phyloP scores from a whole-genome alignment of 2,329 filamentous ascomycete genomes.

The Fusarium circinatum region DNA sequence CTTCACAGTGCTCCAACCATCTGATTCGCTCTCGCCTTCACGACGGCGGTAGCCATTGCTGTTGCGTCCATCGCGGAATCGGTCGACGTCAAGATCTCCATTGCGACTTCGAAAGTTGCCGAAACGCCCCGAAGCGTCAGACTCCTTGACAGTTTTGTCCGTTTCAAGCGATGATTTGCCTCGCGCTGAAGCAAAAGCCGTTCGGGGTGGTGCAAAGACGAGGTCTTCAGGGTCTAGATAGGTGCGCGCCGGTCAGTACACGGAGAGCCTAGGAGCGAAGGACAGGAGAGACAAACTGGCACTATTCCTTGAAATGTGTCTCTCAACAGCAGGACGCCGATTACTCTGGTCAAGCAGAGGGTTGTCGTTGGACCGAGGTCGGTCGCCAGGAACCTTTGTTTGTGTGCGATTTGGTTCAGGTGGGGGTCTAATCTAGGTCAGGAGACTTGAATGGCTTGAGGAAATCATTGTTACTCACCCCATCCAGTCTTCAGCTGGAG shows the following conservation, averaged over 20 bases:
- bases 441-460: conserved; percentile 31
- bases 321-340: conserved; percentile 62
- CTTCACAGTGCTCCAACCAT: conserved; percentile 80
- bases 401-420: conserved; percentile 59
- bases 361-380: conserved; percentile 57
- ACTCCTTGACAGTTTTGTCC: conserved; percentile 64
- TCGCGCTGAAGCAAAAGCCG: conserved; percentile 82
- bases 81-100: conserved; percentile 62
- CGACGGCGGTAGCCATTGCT: conserved; percentile 62
- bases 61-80: conserved; percentile 62
- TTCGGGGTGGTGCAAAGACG: conserved; percentile 85
- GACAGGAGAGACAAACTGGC: conserved; percentile 59
- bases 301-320: conserved; percentile 65
- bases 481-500: conserved; percentile 95
- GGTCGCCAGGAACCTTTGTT: conserved; percentile 56
- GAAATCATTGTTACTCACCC: conserved; percentile 67
- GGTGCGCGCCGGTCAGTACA: conserved; percentile 28
- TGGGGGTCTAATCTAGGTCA: conserved; percentile 51
- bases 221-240: conserved; percentile 77
- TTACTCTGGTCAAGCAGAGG: conserved; percentile 60
- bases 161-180: conserved; percentile 62
- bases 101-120: conserved; percentile 63
- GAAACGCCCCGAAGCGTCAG: conserved; percentile 67
- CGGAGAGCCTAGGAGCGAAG: neutral
- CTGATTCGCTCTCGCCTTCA: conserved; percentile 69